Evolutionary conservation across 345 rosid genomes (phyloP), one percentile per base, ranked within the genome.

Genomic region (Linum usitatissimum): DNA sequence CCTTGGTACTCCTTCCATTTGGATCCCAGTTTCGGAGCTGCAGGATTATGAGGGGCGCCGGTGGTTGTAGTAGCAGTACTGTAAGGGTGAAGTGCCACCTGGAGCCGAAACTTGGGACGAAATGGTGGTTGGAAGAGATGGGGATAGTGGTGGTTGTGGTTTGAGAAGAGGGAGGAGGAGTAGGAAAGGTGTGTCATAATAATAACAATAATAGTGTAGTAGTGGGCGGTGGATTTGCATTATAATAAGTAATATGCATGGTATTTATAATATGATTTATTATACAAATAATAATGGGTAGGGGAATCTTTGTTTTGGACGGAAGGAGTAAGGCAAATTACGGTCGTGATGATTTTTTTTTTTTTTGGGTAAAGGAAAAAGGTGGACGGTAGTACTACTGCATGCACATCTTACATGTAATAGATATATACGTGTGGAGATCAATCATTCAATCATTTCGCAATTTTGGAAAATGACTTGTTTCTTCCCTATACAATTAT

Each of bases 1-100:
- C 76, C 76, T 30, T 73, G 76, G 61, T 73, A 68, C 51, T 73
- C 73, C 66, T 6, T 60, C 76, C 76, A 73, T 8, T 57, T 60
- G 57, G 61, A 59, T 1, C 68, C 71, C 1, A 72, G 60, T 53
- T 59, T 67, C 18, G n/a, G 10, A 34, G 8, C 6, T 18, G 14
- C 0, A 18, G 23, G 30, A 15, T 0, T 8, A 21, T 0, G 49
- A 34, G 28, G 40, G 2, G 3, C 6, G 61, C 45, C 21, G 30
- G 5, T 40, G 6, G 31, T 9, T n/a, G 56, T 5, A 12, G 34
- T 1, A 17, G 36, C 7, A 14, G 3, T 42, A 7, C 4, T 56
- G 45, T 14, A 17, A 54, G 0, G 60, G 18, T 39, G 39, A 4
- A 6, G 13, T 4, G 17, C 51, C 13, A 45, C 17, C 4, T 45